A percentile compares a stretch with the other conserved stretches of the same genome.
Conservation (phyloP, 441 rosid species). For the Isatis lusitanica region DNA sequence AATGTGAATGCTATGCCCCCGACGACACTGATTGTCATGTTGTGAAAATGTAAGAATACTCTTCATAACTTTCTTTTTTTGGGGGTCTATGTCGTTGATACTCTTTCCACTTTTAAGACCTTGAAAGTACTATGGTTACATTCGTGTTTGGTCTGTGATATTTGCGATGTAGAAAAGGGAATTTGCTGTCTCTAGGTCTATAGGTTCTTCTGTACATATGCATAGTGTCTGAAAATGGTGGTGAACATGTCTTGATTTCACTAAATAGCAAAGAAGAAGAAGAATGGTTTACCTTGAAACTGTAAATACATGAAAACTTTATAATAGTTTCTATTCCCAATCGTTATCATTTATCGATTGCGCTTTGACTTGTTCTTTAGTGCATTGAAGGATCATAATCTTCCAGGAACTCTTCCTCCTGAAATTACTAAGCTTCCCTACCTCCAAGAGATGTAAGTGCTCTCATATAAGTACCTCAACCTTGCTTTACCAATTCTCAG, state of each 20-base stretch:
- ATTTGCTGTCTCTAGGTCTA: not conserved
- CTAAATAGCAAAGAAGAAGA: not conserved
- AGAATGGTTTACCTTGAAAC: slow-evolving; percentile 3
- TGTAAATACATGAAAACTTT: not conserved
- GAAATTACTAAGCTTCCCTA: slow-evolving; percentile 67
- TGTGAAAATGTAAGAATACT: slow-evolving; percentile 45
- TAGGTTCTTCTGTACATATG: slow-evolving; percentile 2
- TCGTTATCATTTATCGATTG: slow-evolving; percentile 3
- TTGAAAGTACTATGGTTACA: not conserved
- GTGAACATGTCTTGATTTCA: not conserved
- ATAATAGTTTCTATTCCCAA: not conserved
- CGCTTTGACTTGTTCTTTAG: slow-evolving; percentile 44
- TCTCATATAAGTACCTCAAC: slow-evolving; percentile 11
- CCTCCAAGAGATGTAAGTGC: slow-evolving; percentile 65
- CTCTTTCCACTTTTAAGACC: not conserved
- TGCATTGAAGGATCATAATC: slow-evolving; percentile 60
- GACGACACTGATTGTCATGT: slow-evolving; percentile 54
- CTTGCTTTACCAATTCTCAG: not conserved
- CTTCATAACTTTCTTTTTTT: not conserved
- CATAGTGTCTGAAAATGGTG: not conserved
- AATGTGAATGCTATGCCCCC: slow-evolving; percentile 51
- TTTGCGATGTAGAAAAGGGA: not conserved
- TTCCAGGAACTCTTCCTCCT: slow-evolving; percentile 82
- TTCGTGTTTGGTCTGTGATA: slow-evolving; percentile 1
- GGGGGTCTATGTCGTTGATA: not conserved